Conservation (phyloP, 345 rosid species). For the Kernera saxatilis region DNA sequence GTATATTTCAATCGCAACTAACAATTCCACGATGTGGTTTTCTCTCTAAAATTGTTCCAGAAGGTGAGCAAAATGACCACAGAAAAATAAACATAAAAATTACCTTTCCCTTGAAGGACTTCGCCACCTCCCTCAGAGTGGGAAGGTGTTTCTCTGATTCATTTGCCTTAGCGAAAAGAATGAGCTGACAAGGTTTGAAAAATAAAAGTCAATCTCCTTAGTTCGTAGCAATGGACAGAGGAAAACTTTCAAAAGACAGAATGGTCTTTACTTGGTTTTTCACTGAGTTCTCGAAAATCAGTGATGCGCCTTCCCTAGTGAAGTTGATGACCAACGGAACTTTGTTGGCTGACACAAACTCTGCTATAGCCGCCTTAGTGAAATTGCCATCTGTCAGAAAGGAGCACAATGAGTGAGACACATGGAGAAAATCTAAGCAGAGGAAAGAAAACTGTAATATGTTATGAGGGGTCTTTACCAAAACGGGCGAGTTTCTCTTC, state of each 20-base stretch:
- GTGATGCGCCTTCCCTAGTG: conserved; percentile 76
- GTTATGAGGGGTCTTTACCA: conserved; percentile 17
- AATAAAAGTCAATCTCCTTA: background rate
- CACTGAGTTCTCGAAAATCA: conserved; percentile 67
- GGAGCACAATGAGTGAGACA: conserved; percentile 17
- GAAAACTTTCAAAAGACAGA: background rate
- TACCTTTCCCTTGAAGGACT: conserved; percentile 92
- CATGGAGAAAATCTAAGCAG: background rate
- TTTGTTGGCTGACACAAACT: conserved; percentile 82
- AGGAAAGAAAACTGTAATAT: background rate
- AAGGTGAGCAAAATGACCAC: background rate
- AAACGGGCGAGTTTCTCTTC: conserved; percentile 27
- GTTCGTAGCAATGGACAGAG: background rate
- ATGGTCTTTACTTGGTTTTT: conserved; percentile 66
- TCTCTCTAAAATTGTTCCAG: background rate
- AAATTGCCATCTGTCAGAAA: conserved; percentile 67
- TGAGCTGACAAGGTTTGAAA: conserved; percentile 45
- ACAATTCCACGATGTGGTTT: background rate
- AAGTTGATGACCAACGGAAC: conserved; percentile 75
- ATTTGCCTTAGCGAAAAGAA: conserved; percentile 68
- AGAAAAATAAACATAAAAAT: background rate
- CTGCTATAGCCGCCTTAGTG: conserved; percentile 62
- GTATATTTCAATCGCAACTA: too few species aligned
- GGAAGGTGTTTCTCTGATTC: conserved; percentile 69
- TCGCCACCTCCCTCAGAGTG: conserved; percentile 69